Conservation (phyloP, 140 eudicot species). For the Eryngium alpinum region DNA sequence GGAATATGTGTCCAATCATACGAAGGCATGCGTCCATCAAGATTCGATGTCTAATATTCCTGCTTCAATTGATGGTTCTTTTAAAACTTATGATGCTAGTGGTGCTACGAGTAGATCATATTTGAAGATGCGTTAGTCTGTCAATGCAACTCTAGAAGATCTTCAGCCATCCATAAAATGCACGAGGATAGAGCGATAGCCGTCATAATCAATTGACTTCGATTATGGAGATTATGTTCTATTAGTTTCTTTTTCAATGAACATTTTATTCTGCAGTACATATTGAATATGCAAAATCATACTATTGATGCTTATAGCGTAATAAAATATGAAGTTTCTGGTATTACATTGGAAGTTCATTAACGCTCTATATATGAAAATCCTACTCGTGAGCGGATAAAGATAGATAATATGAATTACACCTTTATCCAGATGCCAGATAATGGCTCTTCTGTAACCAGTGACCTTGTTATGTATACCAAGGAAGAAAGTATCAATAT, state of each 20-base stretch:
- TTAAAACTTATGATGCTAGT: constrained; percentile 25
- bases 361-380: constrained; percentile 26
- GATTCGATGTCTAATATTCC: too few species aligned
- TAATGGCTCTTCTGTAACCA: constrained; percentile 22
- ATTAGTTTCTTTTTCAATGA: constrained; percentile 31
- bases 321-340: constrained; percentile 51
- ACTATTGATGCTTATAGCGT: constrained; percentile 31
- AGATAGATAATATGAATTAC: too few species aligned
- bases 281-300: constrained; percentile 33
- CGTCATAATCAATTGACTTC: too few species aligned
- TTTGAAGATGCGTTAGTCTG: too few species aligned
- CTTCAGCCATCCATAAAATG: too few species aligned
- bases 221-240: constrained; percentile 27
- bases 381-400: too few species aligned
- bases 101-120: constrained; percentile 34
- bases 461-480: constrained; percentile 24
- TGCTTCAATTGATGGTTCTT: too few species aligned
- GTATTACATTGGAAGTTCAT: constrained; percentile 46
- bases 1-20: too few species aligned
- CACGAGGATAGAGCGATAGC: too few species aligned
- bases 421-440: constrained; percentile 25
- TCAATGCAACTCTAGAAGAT: too few species aligned
- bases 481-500: constrained; percentile 48
- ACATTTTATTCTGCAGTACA: constrained; percentile 29
- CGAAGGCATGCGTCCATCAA: too few species aligned